These are phyloP conservation scores for Lasiosphaeriaceae sp. DNA, from an alignment of 495 filamentous ascomycete genomes.

Conservation along the genomic window DNA sequence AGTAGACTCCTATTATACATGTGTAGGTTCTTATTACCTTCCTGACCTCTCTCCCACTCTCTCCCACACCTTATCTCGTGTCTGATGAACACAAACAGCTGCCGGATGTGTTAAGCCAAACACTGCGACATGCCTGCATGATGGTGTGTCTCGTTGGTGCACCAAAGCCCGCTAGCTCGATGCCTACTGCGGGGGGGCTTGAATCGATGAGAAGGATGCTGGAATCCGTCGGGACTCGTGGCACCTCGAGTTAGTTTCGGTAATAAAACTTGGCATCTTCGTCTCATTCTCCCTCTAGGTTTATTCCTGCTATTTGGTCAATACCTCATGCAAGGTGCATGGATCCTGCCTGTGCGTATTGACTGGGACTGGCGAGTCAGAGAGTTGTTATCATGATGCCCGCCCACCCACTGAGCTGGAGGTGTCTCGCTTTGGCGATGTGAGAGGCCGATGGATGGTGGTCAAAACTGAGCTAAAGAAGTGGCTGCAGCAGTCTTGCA, in stretches of 20 bases:
- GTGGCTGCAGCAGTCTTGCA: constrained; percentile 9
- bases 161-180: not conserved
- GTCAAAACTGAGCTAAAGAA: constrained; percentile 5
- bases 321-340: too few species aligned
- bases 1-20: too few species aligned
- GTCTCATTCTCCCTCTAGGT: too few species aligned
- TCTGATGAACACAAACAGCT: not conserved
- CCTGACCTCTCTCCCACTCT: too few species aligned
- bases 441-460: not conserved
- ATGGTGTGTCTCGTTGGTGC: not conserved
- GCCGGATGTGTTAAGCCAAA: not conserved
- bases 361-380: constrained; percentile 7
- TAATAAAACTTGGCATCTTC: too few species aligned
- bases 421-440: constrained; percentile 1
- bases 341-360: not conserved
- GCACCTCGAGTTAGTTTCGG: too few species aligned
- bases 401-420: not conserved
- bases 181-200: not conserved
- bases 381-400: not conserved
- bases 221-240: not conserved
- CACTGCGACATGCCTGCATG: not conserved
- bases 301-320: not conserved
- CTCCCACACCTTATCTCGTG: too few species aligned
- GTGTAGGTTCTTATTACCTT: too few species aligned
- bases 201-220: too few species aligned